phyloP scores from a whole-genome alignment of 306 rosid genomes.

The Fragaria vesca region DNA sequence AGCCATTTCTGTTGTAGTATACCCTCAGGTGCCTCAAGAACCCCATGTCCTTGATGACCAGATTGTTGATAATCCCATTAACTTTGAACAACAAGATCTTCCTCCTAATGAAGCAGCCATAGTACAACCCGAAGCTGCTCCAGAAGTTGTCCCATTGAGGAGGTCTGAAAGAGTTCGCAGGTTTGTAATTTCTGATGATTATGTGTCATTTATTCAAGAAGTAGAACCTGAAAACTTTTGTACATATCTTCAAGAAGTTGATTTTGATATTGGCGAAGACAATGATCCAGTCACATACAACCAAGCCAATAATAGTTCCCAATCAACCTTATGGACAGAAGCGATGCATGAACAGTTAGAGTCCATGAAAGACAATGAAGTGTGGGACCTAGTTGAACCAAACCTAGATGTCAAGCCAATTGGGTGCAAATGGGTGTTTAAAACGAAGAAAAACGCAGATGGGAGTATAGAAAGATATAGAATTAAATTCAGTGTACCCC shows the following conservation, averaged over 20 bases:
- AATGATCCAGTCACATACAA: neutral
- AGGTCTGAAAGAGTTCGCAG: neutral
- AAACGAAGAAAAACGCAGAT: neutral
- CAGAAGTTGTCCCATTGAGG: neutral
- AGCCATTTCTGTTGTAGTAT: neutral
- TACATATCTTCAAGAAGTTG: neutral
- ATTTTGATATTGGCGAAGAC: neutral
- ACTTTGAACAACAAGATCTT: neutral
- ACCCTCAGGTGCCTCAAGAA: too few species aligned
- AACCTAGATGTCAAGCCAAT: neutral
- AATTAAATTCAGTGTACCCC: too few species aligned
- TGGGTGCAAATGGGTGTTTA: neutral
- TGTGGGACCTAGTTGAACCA: neutral
- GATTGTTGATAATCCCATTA: neutral
- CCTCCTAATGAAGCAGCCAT: neutral
- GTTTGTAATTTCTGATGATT: too few species aligned
- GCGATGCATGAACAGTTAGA: neutral
- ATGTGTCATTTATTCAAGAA: too few species aligned
- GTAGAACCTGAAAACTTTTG: neutral
- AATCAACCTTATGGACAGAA: neutral
- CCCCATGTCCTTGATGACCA: neutral
- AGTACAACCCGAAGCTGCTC: neutral
- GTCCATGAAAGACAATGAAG: neutral
- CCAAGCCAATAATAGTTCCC: neutral
- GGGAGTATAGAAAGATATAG: neutral